Conservation (phyloP, 805 yeast species). For the Blastobotrys chiropterorum region DNA sequence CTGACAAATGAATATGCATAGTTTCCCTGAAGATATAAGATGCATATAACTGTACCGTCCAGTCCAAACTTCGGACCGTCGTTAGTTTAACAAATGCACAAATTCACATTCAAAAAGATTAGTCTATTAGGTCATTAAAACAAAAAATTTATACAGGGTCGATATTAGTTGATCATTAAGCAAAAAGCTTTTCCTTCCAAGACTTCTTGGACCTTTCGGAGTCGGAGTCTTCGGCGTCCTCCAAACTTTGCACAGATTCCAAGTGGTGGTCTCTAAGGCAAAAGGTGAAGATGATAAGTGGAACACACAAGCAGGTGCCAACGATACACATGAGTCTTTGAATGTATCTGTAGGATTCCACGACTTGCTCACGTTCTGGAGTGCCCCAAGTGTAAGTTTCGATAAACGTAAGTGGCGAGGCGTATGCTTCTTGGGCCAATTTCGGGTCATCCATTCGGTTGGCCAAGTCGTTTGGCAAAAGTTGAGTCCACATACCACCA, state of each 20-base stretch:
- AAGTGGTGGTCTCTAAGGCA: conserved; percentile 50
- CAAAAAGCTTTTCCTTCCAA: conserved; percentile 1
- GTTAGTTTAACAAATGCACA: no score
- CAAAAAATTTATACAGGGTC: neutral
- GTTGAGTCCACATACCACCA: conserved; percentile 68
- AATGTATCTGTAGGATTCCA: conserved; percentile 50
- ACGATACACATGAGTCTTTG: conserved; percentile 54
- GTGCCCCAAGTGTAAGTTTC: conserved; percentile 53
- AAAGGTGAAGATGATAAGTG: conserved; percentile 43
- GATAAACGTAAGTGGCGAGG: conserved; percentile 47
- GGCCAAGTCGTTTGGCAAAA: conserved; percentile 41
- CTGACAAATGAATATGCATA: no score
- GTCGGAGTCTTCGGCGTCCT: conserved; percentile 10
- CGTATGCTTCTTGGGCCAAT: conserved; percentile 37
- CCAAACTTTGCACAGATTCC: conserved; percentile 22
- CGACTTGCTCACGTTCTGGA: conserved; percentile 52
- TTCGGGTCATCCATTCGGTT: conserved; percentile 13
- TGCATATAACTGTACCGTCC: no score
- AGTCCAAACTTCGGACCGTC: no score
- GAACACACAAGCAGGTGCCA: conserved; percentile 49
- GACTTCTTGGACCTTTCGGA: neutral
- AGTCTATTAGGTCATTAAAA: neutral
- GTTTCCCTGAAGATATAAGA: no score
- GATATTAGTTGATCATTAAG: neutral
- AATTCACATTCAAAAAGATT: no score